A percentile compares a stretch with the other conserved stretches of the same genome.
These are phyloP conservation scores for Moricandia arvensis DNA, from an alignment of 345 rosid species.

Conservation along the genomic window DNA sequence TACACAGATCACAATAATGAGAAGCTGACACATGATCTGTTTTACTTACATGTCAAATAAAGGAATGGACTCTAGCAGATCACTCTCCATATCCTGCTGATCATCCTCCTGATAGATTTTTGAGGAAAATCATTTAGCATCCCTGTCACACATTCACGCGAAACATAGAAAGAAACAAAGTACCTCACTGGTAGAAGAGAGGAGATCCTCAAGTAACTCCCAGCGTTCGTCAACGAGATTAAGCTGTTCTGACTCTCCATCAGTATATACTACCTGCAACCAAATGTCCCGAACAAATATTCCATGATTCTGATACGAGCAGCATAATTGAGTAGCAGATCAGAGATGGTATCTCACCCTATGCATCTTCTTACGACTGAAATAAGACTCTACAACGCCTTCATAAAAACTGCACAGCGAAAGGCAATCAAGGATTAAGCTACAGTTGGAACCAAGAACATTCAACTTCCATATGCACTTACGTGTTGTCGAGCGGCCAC, in stretches of 20 bases:
- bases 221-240: slow-evolving; percentile 57
- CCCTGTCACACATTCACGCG: neutral
- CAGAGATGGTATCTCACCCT: slow-evolving; percentile 47
- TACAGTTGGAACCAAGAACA: neutral
- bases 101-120: slow-evolving; percentile 34
- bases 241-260: slow-evolving; percentile 68
- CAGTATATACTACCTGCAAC: slow-evolving; percentile 57
- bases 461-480: slow-evolving; percentile 29
- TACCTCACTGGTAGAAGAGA: neutral
- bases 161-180: slow-evolving; percentile 10
- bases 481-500: slow-evolving; percentile 75
- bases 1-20: slow-evolving; percentile 1
- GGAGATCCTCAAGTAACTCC: slow-evolving; percentile 45
- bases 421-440: slow-evolving; percentile 18
- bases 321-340: neutral
- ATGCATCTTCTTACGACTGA: slow-evolving; percentile 49
- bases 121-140: slow-evolving; percentile 8
- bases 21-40: neutral
- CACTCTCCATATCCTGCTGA: slow-evolving; percentile 43
- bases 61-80: slow-evolving; percentile 39
- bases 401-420: slow-evolving; percentile 58
- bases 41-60: slow-evolving; percentile 50
- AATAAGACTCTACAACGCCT: slow-evolving; percentile 56
- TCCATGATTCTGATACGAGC: slow-evolving; percentile 1
- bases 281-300: slow-evolving; percentile 16